A percentile compares a stretch with the other conserved stretches of the same genome.
Evolutionary conservation across 495 filamentous ascomycete species (phyloP).

Genomic region (Annulohypoxylon maeteangense): DNA sequence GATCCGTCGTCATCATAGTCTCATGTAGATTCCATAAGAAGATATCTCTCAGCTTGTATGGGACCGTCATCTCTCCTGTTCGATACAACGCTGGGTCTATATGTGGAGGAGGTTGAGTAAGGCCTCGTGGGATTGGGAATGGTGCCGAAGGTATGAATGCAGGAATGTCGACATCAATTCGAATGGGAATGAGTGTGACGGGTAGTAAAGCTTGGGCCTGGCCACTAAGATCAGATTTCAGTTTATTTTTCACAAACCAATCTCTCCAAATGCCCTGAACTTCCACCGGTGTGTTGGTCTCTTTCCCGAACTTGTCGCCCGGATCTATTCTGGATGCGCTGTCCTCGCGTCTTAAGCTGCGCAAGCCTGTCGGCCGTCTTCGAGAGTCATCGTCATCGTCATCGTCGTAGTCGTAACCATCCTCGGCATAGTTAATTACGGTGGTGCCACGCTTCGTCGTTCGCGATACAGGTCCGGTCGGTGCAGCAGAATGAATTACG

Average conservation of each 20-base stretch:
- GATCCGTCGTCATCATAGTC: conserved; percentile 90
- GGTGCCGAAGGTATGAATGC: conserved; percentile 79
- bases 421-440: conserved; percentile 96
- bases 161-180: conserved; percentile 92
- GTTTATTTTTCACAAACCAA: conserved; percentile 86
- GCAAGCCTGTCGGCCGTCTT: conserved; percentile 82
- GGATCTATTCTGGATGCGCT: conserved; percentile 65
- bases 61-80: conserved; percentile 77
- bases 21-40: conserved; percentile 99
- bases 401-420: conserved; percentile 93
- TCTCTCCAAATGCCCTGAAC: conserved; percentile 92
- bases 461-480: conserved; percentile 74
- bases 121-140: conserved; percentile 71
- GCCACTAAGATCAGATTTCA: conserved; percentile 75
- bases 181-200: conserved; percentile 91
- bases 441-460: conserved; percentile 97
- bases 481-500: conserved; percentile 73
- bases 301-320: conserved; percentile 83
- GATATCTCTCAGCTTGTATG: conserved; percentile 88
- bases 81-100: conserved; percentile 75
- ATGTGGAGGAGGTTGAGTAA: conserved; percentile 50
- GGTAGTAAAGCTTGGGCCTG: conserved; percentile 87
- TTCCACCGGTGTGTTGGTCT: conserved; percentile 80
- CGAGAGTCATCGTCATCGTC: conserved; percentile 85
- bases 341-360: conserved; percentile 84